These are phyloP conservation scores for Diaporthe citriasiana DNA, from an alignment of 2,329 filamentous ascomycete species.

Conservation along the genomic window DNA sequence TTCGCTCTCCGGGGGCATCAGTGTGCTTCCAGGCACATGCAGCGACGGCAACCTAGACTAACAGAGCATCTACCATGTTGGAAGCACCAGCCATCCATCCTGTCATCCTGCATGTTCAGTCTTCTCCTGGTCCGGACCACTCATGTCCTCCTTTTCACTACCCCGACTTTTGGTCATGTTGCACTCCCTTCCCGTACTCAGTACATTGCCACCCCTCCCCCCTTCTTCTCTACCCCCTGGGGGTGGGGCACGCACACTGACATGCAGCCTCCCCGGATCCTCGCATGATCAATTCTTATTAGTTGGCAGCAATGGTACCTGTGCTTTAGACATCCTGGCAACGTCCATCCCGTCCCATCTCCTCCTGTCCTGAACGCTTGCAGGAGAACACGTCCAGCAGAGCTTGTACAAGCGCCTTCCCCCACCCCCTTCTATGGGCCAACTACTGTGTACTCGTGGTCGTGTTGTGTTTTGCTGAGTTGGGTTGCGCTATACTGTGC, in stretches of 20 bases:
- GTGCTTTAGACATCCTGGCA: conserved; percentile 22
- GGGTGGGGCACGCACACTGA: conserved; percentile 26
- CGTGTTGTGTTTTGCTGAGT: not conserved
- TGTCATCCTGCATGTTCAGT: not conserved
- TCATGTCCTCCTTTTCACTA: conserved; percentile 17
- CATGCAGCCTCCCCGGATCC: conserved; percentile 36
- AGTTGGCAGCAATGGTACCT: conserved; percentile 21
- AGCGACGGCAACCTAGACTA: not conserved
- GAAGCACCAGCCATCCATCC: conserved; percentile 4
- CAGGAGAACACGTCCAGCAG: not conserved
- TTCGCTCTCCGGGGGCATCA: not conserved
- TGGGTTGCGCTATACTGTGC: not conserved
- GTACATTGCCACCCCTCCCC: conserved; percentile 1
- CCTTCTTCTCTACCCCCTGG: not conserved
- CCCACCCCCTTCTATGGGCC: conserved; percentile 1
- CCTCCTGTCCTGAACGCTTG: conserved; percentile 18
- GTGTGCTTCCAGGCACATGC: not conserved
- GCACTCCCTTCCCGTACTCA: conserved; percentile 25
- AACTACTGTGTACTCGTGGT: not conserved
- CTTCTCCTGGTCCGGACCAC: conserved; percentile 16
- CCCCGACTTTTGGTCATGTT: conserved; percentile 30
- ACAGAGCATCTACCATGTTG: not conserved
- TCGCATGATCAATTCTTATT: conserved; percentile 31
- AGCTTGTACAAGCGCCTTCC: conserved; percentile 7
- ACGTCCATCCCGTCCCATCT: conserved; percentile 10